Base-by-base conservation (phyloP, 148 eudicot genomes). In the Agrostemma githago region DNA sequence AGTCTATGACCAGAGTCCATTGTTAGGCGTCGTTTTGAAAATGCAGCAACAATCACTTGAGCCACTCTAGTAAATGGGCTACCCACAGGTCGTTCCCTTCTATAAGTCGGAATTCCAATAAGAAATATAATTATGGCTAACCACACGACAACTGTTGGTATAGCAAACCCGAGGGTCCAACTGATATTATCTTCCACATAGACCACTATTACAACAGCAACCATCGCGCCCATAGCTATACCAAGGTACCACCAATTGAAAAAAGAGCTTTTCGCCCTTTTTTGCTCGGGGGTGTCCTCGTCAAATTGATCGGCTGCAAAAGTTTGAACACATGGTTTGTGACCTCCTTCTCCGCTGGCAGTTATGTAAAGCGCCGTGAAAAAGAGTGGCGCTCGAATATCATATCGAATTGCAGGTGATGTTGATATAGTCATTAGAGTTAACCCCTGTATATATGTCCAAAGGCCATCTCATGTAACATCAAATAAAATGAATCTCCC, bases 211-310 rank as follows among this genome's bases (percentile, higher is more conserved):
- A 88, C 41, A 2, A 79, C 80, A 2, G 91, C 88, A 10, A 68
- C 7, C 5, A 87, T 82, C 48, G 89, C 82, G 6, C 91, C 91
- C 5, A 75, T 11, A 48, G 84, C 91, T 2, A 88, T 84, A 5
- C 94, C 94, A 17, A 88, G 82, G 79, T 83, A 89, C 93, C 93
- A 89, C 90, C 90, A 89, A 51, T 89, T 89, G 84, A 89, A 89
- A 82, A 89, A 89, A 3, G 94, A 88, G 79, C 88, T 83, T 76
- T 89, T 89, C 1, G 79, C 84, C 57, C 72, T 81, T 75, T 62
- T 75, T 61, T 89, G 83, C 16, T 81, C 81, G 6, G 85, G 83
- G 11, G 83, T 75, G n/a, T 79, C 64, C 53, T 88, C 91, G 53
- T 86, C 83, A 66, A 89, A 89, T 65, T 89, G 94, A 20, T 89